Base-by-base conservation (phyloP, 2,329 filamentous ascomycete genomes). In the Colletotrichum tabaci region DNA sequence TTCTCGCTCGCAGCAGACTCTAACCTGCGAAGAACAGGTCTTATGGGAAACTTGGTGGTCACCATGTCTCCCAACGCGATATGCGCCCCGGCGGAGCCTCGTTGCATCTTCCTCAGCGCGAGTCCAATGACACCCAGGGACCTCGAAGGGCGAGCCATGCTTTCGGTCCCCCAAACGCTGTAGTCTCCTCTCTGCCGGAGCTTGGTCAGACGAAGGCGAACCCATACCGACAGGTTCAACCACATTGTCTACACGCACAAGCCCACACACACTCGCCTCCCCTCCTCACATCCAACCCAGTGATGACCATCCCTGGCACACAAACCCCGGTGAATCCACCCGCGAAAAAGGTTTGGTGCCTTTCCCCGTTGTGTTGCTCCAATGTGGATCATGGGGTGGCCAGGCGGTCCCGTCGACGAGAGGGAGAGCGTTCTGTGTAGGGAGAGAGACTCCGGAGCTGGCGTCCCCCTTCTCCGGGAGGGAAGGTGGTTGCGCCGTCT, bases 401-500 rank as follows among this genome's bases (percentile, higher is more conserved):
- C n/a, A 49, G n/a, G 12, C 10, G 26, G 35, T 18, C 23, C 10
- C 15, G 8, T 61, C n/a, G 23, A 50, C 13, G 40, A 44, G 21
- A 12, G 30, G 12, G 42, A 42, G 21, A 13, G 42, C 40, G 58
- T 38, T 10, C 35, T 38, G 35, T 38, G 35, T 38, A 35, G 9
- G 2, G 26, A 38, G 35, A 38, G 9, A 38, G 44, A 23, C 44
- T 49, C 35, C 16, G 8, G 35, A 49, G 44, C 18, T 53, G 21
- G 30, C n/a, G 55, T n/a, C 47, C 52, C 30, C 16, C 0, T 26
- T 23, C 21, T 64, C 52, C 26, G 55, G 55, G 52, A 9, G 13
- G 58, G 65, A 61, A 72, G 65, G 65, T 68, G 38, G 58, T 68
- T 55, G 69, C 65, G 65, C 58, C 52, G 40, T 23, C 40, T 35